A percentile compares a stretch with the other conserved stretches of the same genome.
Evolutionary conservation across 441 rosid species (phyloP).

Genomic region (Adansonia gregorii): DNA sequence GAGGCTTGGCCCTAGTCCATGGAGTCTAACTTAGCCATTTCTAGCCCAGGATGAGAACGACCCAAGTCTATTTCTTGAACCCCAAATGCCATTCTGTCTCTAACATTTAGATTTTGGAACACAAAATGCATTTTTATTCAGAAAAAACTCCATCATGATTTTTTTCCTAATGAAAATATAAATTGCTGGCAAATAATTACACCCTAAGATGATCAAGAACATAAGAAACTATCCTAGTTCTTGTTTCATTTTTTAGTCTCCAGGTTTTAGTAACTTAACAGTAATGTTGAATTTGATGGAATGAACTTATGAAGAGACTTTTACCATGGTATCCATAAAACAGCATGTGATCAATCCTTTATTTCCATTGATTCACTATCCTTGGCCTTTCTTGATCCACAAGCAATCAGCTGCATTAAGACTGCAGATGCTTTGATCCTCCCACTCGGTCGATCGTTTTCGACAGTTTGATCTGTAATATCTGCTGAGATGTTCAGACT

Average conservation of each 20-base stretch:
- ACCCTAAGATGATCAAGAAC: background rate
- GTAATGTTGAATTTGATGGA: background rate
- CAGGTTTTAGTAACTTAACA: background rate
- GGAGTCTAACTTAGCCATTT: background rate
- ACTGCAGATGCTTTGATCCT: constrained; percentile 47
- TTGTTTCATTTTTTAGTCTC: background rate
- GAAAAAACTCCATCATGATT: background rate
- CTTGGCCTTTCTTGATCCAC: constrained; percentile 40
- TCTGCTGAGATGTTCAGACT: constrained; percentile 32
- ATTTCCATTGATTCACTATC: constrained; percentile 1
- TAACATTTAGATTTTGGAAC: background rate
- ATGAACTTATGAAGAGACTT: background rate
- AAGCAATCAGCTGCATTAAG: constrained; percentile 45
- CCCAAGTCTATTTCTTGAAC: constrained; percentile 9
- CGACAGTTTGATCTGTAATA: constrained; percentile 39
- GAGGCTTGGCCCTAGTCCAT: background rate
- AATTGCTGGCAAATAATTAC: background rate
- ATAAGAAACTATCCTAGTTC: background rate
- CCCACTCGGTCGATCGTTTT: constrained; percentile 37
- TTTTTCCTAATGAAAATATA: background rate
- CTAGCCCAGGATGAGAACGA: background rate
- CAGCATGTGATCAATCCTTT: background rate
- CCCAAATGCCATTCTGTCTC: background rate
- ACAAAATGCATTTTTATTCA: background rate
- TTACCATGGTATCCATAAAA: background rate